Percentiles rank a stretch among this genome's conserved stretches.
Evolutionary conservation across 345 rosid genomes (phyloP).

Genomic region (Schrenkiella parvula): DNA sequence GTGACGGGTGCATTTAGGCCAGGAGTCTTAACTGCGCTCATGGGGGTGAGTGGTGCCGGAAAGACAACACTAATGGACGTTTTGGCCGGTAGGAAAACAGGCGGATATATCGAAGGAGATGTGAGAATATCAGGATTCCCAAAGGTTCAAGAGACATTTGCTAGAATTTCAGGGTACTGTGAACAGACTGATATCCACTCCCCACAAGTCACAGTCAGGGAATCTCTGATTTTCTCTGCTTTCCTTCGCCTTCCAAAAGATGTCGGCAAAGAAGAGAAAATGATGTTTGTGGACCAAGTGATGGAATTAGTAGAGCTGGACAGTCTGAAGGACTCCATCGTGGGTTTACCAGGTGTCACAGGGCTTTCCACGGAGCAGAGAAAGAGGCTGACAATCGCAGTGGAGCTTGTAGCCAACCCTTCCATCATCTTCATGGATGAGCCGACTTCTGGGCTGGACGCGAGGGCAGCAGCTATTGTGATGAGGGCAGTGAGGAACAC

Average conservation of each 20-base stretch:
- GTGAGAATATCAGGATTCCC: constrained; percentile 75
- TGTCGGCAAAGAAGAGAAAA: constrained; percentile 60
- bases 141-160: constrained; percentile 81
- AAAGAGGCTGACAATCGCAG: constrained; percentile 46
- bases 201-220: constrained; percentile 75
- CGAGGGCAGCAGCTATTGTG: constrained; percentile 82
- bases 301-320: constrained; percentile 57
- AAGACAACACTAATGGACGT: constrained; percentile 95
- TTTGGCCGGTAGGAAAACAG: constrained; percentile 83
- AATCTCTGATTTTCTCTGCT: constrained; percentile 79
- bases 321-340: constrained; percentile 50
- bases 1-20: constrained; percentile 85
- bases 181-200: constrained; percentile 65
- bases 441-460: constrained; percentile 84
- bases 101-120: constrained; percentile 85
- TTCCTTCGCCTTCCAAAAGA: constrained; percentile 74
- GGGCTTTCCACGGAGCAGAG: constrained; percentile 83
- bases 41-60: constrained; percentile 97
- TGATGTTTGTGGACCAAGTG: constrained; percentile 66
- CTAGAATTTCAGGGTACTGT: constrained; percentile 50
- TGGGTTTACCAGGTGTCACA: constrained; percentile 63
- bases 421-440: constrained; percentile 33
- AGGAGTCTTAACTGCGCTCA: constrained; percentile 78
- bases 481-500: constrained; percentile 45
- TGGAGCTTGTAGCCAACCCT: constrained; percentile 9